These are phyloP conservation scores for Tuber umbilicatum DNA, from an alignment of 495 filamentous ascomycete genomes.

Conservation along the genomic window DNA sequence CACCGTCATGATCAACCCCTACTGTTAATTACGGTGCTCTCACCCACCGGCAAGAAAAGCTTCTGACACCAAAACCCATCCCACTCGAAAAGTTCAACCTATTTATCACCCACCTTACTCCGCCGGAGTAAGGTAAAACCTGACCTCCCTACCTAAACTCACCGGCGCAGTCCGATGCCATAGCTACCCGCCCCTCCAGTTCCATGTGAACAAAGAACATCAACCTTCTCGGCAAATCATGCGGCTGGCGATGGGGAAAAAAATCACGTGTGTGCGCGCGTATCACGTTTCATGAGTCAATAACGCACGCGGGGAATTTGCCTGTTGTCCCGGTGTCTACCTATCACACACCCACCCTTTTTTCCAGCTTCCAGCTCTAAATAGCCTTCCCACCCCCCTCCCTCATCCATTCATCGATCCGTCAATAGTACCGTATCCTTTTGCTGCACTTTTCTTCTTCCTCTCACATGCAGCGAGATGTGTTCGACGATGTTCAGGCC, in stretches of 20 bases:
- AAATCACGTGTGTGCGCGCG: background rate
- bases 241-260: background rate
- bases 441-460: background rate
- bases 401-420: background rate
- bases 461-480: background rate
- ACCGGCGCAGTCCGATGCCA: background rate
- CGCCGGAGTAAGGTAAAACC: background rate
- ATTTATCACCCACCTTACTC: background rate
- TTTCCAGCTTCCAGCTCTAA: background rate
- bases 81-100: background rate
- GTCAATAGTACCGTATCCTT: background rate
- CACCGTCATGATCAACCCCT: background rate
- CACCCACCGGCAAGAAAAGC: background rate
- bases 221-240: background rate
- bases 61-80: background rate
- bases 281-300: conserved; percentile 2
- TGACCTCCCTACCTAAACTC: background rate
- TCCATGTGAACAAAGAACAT: background rate
- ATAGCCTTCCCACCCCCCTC: background rate
- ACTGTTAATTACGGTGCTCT: background rate
- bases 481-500: background rate
- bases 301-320: background rate
- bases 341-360: background rate
- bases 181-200: background rate
- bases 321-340: background rate